A percentile compares a stretch with the other conserved stretches of the same genome.
Evolutionary conservation across 306 rosid species (phyloP).

Genomic region (Acacia melanoxylon): DNA sequence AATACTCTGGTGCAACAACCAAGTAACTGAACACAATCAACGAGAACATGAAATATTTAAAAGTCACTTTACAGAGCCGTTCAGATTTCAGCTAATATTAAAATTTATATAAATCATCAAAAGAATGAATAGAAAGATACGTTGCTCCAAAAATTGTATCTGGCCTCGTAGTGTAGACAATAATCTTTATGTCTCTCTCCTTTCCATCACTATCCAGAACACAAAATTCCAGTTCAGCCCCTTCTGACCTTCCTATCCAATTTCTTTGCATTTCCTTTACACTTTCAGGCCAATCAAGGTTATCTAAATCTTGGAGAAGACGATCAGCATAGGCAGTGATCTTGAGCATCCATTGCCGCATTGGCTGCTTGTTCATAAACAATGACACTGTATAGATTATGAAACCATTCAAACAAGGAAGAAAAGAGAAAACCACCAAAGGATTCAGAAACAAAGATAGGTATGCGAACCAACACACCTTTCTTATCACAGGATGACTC

Average conservation of each 20-base stretch:
- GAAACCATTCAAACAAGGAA: constrained; percentile 53
- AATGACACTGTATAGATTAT: constrained; percentile 80
- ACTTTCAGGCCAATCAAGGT: constrained; percentile 97
- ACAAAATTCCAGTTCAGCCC: constrained; percentile 87
- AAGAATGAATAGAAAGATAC: constrained; percentile 56
- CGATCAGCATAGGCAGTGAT: constrained; percentile 97
- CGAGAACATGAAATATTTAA: constrained; percentile 21
- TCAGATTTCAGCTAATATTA: constrained; percentile 23
- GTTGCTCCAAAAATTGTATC: constrained; percentile 98
- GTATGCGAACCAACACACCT: constrained; percentile 46
- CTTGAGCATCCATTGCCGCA: constrained; percentile 99
- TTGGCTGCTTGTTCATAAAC: constrained; percentile 99
- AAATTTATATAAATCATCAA: constrained; percentile 28
- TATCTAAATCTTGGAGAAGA: constrained; percentile 93
- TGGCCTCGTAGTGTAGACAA: constrained; percentile 89
- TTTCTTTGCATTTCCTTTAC: constrained; percentile 97
- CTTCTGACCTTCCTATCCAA: constrained; percentile 99
- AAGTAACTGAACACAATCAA: constrained; percentile 65
- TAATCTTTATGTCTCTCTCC: constrained; percentile 65
- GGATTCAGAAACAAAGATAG: constrained; percentile 16
- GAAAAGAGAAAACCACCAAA: constrained; percentile 40
- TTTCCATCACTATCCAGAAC: constrained; percentile 68
- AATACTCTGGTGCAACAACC: constrained; percentile 93
- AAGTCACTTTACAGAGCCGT: constrained; percentile 21
- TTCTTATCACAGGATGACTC: constrained; percentile 92